A percentile compares a stretch with the other conserved stretches of the same genome.
Evolutionary conservation across 1,284 basidiomycete genomes (phyloP).

Genomic region (Malassezia obtusa): DNA sequence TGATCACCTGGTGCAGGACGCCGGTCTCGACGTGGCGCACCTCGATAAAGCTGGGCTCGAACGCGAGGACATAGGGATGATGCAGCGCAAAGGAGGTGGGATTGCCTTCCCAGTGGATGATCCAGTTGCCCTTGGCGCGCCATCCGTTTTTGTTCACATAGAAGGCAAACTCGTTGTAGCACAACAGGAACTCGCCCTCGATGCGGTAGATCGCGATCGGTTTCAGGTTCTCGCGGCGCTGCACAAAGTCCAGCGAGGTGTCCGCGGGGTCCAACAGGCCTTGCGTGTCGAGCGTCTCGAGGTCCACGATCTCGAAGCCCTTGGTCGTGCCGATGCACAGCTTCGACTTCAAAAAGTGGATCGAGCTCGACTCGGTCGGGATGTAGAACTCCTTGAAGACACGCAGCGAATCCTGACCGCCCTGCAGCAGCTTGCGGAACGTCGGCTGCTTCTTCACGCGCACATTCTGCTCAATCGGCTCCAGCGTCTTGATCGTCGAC

Average conservation of each 20-base stretch:
- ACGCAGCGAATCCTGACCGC: slow-evolving; percentile 85
- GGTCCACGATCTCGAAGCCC: slow-evolving; percentile 98
- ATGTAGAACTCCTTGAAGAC: slow-evolving; percentile 96
- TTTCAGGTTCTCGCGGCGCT: slow-evolving; percentile 73
- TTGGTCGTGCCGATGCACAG: slow-evolving; percentile 94
- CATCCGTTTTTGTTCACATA: slow-evolving; percentile 96
- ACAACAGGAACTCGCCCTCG: slow-evolving; percentile 90
- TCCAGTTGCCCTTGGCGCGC: slow-evolving; percentile 78
- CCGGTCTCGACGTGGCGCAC: slow-evolving; percentile 92
- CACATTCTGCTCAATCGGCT: slow-evolving; percentile 83
- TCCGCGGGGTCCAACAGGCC: slow-evolving; percentile 89
- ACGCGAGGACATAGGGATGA: slow-evolving; percentile 92
- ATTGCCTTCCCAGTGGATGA: slow-evolving; percentile 91
- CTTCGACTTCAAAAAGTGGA: slow-evolving; percentile 95
- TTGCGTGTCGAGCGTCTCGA: slow-evolving; percentile 94
- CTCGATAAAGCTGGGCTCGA: slow-evolving; percentile 93
- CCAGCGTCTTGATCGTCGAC: slow-evolving; percentile 93
- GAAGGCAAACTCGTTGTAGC: slow-evolving; percentile 98
- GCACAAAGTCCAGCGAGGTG: slow-evolving; percentile 81
- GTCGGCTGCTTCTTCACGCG: slow-evolving; percentile 65
- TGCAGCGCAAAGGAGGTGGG: slow-evolving; percentile 90
- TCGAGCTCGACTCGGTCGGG: slow-evolving; percentile 88
- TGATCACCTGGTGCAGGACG: slow-evolving; percentile 84
- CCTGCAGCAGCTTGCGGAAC: slow-evolving; percentile 84
- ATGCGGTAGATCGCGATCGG: slow-evolving; percentile 96